phyloP scores from a whole-genome alignment of 345 rosid species.

The Gossypium rotundifolium region DNA sequence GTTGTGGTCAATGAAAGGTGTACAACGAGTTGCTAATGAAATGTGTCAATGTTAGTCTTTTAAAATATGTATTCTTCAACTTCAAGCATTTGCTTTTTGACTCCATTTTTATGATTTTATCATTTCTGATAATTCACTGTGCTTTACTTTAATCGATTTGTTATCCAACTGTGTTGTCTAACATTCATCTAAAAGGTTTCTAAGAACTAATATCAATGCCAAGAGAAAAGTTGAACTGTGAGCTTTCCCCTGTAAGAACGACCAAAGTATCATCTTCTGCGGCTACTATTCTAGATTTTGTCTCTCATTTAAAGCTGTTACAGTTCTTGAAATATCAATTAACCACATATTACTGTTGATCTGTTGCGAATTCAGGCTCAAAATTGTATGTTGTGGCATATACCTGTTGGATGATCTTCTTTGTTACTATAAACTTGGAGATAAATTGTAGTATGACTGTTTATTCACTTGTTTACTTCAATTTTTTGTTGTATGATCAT shows the following conservation, averaged over 20 bases:
- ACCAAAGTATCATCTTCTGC: background rate
- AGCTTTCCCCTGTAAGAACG: background rate
- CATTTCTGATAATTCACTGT: conserved; percentile 8
- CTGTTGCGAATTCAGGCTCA: background rate
- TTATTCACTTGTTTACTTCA: too few relatives aligned
- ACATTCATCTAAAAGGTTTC: background rate
- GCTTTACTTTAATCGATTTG: background rate
- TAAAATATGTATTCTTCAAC: conserved; percentile 17
- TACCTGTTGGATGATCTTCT: background rate
- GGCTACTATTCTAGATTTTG: background rate
- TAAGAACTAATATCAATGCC: background rate
- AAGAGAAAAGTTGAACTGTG: background rate
- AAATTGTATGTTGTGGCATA: background rate
- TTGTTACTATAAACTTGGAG: background rate
- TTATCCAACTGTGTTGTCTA: background rate
- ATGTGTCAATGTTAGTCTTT: background rate
- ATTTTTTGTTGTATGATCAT: too few relatives aligned
- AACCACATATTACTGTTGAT: background rate
- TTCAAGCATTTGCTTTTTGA: conserved; percentile 15
- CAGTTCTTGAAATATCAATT: background rate
- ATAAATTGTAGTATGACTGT: too few relatives aligned
- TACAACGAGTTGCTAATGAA: conserved; percentile 4
- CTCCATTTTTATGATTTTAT: background rate
- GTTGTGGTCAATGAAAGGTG: conserved; percentile 12
- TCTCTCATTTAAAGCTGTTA: background rate